Evolutionary conservation across 108 stramenopile genomes (phyloP), one percentile per base, ranked within the genome.

Genomic region (Pseudonitzschia pungens): DNA sequence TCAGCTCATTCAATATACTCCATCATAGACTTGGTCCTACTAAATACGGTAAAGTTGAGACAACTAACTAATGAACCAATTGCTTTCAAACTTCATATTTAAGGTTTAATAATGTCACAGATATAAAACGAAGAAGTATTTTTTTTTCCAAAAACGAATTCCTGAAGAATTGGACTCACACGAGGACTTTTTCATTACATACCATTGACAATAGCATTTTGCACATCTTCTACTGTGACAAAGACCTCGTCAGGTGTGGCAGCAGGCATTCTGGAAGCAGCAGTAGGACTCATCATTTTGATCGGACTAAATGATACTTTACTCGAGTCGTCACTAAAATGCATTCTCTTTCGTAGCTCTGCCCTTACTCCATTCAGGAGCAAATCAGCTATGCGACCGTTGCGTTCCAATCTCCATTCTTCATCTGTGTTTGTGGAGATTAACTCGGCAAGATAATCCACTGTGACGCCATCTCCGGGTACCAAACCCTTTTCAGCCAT

Each of bases 161-260:
- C 27, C 27, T 58, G 5, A 58, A 28, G 29, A 58, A 58, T 58
- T 31, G 0, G 0, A 58, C n/a, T 21, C 5, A 27, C 57, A 58
- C 14, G 12, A 58, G 14, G 45, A 18, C 45, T 48, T 58, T n/a
- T 58, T 31, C 15, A 36, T 78, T 87, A 93, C 82, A 93, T 79
- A 27, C 92, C 92, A 79, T 90, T 92, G 16, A 90, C 84, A 78
- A 94, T 88, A 2, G 93, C 93, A 85, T 91, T 91, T 65, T 94
- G 90, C 56, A 94, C 84, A 77, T 94, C 93, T 79, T 94, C 93
- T 74, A 92, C 89, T 9, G 89, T 92, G 51, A 94, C 84, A 68
- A 86, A 82, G 18, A 94, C 76, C 79, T 94, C 93, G 68, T 92
- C 91, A 27, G 91, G 91, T 43, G 79, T 71, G 26, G 82, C 74